A percentile compares a stretch with the other conserved stretches of the same genome.
Conservation (phyloP, 306 rosid species). For the Castanospermum australe region DNA sequence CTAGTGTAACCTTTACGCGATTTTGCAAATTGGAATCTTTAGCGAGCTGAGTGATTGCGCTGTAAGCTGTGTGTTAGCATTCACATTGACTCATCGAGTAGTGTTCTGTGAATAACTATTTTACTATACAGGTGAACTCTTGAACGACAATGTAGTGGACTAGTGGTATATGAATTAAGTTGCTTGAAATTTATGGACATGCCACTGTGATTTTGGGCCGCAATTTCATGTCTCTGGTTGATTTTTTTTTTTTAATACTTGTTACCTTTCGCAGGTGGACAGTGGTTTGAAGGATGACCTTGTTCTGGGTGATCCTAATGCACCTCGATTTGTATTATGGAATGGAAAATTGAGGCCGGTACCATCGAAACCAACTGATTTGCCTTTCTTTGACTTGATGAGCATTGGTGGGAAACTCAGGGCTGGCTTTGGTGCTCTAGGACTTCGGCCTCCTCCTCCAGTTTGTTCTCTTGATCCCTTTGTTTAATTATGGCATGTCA, state of each 20-base stretch:
- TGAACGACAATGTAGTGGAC: not conserved
- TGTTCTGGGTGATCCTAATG: constrained; percentile 88
- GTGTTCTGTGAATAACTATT: not conserved
- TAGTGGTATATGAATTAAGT: too few species aligned
- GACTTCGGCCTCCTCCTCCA: constrained; percentile 95
- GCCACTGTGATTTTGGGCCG: not conserved
- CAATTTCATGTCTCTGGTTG: constrained; percentile 1
- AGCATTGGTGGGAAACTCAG: constrained; percentile 91
- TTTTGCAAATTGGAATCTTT: not conserved
- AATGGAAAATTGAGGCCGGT: constrained; percentile 82
- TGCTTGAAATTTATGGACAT: not conserved
- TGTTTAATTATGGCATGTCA: constrained; percentile 2
- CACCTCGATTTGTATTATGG: constrained; percentile 95
- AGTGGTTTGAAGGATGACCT: constrained; percentile 90
- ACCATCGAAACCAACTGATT: constrained; percentile 68
- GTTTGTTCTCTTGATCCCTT: constrained; percentile 57
- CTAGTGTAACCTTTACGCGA: not conserved
- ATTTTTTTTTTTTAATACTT: not conserved
- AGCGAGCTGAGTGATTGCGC: too few species aligned
- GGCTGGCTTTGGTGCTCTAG: constrained; percentile 96
- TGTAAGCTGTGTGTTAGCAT: not conserved
- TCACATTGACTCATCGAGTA: not conserved
- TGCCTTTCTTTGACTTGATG: constrained; percentile 95
- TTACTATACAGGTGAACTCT: not conserved
- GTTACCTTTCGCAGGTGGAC: constrained; percentile 63